phyloP scores from a whole-genome alignment of 306 rosid genomes.

The Potentilla sterilis region DNA sequence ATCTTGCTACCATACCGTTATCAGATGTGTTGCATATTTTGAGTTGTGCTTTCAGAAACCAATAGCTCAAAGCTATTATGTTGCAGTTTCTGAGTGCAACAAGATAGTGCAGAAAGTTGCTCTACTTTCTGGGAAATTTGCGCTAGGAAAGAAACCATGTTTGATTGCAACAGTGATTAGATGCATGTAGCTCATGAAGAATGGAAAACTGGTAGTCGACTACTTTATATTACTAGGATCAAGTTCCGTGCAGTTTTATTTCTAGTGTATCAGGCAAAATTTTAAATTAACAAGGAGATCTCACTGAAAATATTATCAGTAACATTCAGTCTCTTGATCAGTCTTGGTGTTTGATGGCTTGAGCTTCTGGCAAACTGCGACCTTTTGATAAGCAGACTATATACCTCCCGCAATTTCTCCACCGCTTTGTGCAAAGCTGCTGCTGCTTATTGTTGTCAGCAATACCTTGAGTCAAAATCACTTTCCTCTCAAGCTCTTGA shows the following conservation, averaged over 20 bases:
- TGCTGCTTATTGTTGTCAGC: background rate
- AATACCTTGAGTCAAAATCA: background rate
- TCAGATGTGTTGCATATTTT: background rate
- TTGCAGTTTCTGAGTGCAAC: background rate
- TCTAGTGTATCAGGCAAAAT: background rate
- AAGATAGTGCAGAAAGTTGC: background rate
- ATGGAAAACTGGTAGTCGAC: background rate
- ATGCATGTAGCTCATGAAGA: background rate
- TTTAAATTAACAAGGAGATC: background rate
- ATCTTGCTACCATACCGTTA: conserved; percentile 8
- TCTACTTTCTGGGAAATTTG: background rate
- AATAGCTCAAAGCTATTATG: background rate
- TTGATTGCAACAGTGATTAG: background rate
- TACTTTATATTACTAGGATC: background rate
- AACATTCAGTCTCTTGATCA: background rate
- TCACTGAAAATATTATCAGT: background rate
- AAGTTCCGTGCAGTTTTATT: background rate
- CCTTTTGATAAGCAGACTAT: background rate
- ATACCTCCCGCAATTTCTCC: background rate
- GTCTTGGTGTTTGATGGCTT: background rate
- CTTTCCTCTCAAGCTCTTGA: background rate
- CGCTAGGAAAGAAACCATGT: background rate
- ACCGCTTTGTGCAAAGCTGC: background rate
- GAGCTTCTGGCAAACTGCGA: background rate
- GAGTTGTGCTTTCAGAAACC: background rate